A percentile compares a stretch with the other conserved stretches of the same genome.
Evolutionary conservation across 2,329 filamentous ascomycete genomes (phyloP).

Genomic region (Pseudogymnoascus destructans): DNA sequence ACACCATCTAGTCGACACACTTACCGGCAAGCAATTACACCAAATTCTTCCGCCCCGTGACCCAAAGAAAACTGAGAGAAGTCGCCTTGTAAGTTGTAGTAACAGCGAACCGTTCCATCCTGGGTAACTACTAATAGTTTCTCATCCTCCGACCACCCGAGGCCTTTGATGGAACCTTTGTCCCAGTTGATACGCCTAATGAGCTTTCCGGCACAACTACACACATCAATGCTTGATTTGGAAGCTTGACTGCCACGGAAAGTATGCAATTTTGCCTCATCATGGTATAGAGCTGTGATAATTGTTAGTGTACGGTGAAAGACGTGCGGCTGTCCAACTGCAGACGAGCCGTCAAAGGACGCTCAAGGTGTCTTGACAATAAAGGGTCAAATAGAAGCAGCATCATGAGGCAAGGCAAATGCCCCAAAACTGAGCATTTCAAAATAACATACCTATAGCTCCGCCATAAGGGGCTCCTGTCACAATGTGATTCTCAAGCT

Average conservation of each 20-base stretch:
- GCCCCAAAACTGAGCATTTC: not conserved
- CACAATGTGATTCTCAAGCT: conserved; percentile 89
- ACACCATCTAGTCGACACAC: conserved; percentile 11
- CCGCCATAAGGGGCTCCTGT: conserved; percentile 87
- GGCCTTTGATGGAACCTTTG: conserved; percentile 69
- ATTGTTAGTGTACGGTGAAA: conserved; percentile 22
- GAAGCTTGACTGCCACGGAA: conserved; percentile 58
- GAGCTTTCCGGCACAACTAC: conserved; percentile 82
- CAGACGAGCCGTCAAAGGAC: not conserved
- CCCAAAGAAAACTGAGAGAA: conserved; percentile 91
- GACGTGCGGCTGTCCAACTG: not conserved
- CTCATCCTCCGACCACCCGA: conserved; percentile 96
- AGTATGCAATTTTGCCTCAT: conserved; percentile 71
- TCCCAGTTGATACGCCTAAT: conserved; percentile 85
- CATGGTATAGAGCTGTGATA: conserved; percentile 66
- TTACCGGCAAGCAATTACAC: conserved; percentile 66
- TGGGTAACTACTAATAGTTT: conserved; percentile 75
- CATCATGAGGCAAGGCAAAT: not conserved
- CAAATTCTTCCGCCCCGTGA: conserved; percentile 75
- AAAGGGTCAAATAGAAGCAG: not conserved
- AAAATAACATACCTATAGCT: conserved; percentile 59
- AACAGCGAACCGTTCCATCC: conserved; percentile 80
- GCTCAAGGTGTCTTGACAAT: not conserved
- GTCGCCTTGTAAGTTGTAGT: conserved; percentile 82
- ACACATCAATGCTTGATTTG: conserved; percentile 84